Percentiles rank a stretch among this genome's conserved stretches.
Conservation (phyloP, 1,284 basidiomycete genomes). For the Inonotus hispidus region DNA sequence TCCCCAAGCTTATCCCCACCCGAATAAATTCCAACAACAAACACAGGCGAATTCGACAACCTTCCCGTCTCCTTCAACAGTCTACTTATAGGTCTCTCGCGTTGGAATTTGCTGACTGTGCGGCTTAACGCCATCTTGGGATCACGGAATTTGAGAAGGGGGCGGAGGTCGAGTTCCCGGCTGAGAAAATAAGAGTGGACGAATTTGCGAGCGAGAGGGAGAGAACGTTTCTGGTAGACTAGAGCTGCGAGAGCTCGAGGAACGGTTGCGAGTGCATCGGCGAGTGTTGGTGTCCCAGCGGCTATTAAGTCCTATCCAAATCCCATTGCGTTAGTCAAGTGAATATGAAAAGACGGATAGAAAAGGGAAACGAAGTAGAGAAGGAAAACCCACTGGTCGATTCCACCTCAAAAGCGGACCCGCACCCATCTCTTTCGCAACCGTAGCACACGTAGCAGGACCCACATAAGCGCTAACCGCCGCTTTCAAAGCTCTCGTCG, state of each 20-base stretch:
- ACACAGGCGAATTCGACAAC: constrained; percentile 83
- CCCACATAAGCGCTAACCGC: constrained; percentile 91
- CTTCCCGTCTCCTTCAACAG: constrained; percentile 92
- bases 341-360: not conserved
- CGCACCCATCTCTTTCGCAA: constrained; percentile 81
- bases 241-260: constrained; percentile 73
- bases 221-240: constrained; percentile 73
- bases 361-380: constrained; percentile 3
- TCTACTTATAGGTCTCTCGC: constrained; percentile 69
- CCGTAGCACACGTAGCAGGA: constrained; percentile 72
- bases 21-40: constrained; percentile 92
- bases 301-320: constrained; percentile 41
- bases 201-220: constrained; percentile 76
- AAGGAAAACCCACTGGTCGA: constrained; percentile 49
- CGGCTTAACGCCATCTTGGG: constrained; percentile 77
- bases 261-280: constrained; percentile 71
- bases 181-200: constrained; percentile 82
- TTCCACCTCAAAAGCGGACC: constrained; percentile 66
- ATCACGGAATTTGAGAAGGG: constrained; percentile 86
- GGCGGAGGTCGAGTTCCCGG: constrained; percentile 75
- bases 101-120: constrained; percentile 72
- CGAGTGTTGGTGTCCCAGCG: constrained; percentile 32
- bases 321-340: not conserved
- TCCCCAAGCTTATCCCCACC: constrained; percentile 88
- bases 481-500: constrained; percentile 84